Conservation (phyloP, 2,329 filamentous ascomycete species). For the Xylogone sp. region DNA sequence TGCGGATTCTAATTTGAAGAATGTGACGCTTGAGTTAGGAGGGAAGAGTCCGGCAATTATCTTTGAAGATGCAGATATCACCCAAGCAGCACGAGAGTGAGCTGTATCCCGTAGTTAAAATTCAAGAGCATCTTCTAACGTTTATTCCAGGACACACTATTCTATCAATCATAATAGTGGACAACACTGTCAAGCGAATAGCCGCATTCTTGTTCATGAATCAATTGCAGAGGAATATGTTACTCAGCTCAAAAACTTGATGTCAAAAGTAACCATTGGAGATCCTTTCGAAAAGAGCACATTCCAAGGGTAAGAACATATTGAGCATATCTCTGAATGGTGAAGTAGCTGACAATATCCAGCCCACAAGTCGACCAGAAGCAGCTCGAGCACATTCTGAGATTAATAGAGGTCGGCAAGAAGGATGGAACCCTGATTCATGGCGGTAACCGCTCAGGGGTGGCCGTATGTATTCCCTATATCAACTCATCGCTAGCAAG, state of each 20-base stretch:
- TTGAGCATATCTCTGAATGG: background rate
- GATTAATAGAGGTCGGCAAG: slow-evolving; percentile 3
- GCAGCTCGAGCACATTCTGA: slow-evolving; percentile 4
- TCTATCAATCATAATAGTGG: background rate
- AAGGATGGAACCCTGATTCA: slow-evolving; percentile 1
- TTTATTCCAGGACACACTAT: background rate
- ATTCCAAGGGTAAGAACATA: background rate
- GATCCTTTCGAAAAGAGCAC: background rate
- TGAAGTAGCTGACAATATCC: background rate
- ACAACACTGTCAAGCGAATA: slow-evolving; percentile 46
- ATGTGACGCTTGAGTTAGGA: slow-evolving; percentile 59
- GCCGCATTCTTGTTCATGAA: slow-evolving; percentile 63
- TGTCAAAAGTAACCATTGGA: background rate
- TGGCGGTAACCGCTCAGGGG: background rate
- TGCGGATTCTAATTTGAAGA: slow-evolving; percentile 51
- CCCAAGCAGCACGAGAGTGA: background rate
- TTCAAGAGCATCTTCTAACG: background rate
- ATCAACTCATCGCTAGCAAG: background rate
- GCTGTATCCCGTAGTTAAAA: background rate
- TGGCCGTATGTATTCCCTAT: background rate
- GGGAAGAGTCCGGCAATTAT: slow-evolving; percentile 60
- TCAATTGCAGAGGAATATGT: slow-evolving; percentile 57
- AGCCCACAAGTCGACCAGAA: slow-evolving; percentile 4
- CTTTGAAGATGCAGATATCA: slow-evolving; percentile 54
- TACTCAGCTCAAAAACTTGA: slow-evolving; percentile 21